phyloP scores from a whole-genome alignment of 352 stramenopile genomes.

The Peronospora destructor region DNA sequence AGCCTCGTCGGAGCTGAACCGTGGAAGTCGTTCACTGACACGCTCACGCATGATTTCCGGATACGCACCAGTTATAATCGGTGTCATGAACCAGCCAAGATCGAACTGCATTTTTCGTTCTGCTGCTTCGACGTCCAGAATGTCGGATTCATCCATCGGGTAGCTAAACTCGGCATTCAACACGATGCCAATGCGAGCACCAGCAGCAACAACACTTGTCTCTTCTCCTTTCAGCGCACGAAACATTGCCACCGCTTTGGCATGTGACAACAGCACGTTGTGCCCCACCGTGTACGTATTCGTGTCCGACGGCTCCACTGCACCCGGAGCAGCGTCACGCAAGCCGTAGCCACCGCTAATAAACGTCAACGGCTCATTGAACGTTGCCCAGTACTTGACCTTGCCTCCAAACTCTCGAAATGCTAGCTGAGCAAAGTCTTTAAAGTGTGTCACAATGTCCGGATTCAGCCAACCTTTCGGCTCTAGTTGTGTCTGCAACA shows the following conservation, averaged over 20 bases:
- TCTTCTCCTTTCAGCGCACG: constrained; percentile 49
- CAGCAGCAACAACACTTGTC: constrained; percentile 14
- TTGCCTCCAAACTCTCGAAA: constrained; percentile 89
- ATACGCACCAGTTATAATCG: constrained; percentile 89
- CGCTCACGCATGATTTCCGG: constrained; percentile 84
- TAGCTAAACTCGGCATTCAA: constrained; percentile 76
- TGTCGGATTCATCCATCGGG: constrained; percentile 60
- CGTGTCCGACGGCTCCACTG: constrained; percentile 27
- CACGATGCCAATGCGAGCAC: constrained; percentile 89
- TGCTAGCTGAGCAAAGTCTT: constrained; percentile 84
- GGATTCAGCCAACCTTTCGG: constrained; percentile 63
- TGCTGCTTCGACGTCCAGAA: constrained; percentile 49
- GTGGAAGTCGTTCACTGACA: constrained; percentile 68
- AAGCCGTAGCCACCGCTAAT: constrained; percentile 82
- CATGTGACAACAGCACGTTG: constrained; percentile 89
- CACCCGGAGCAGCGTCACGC: constrained; percentile 36
- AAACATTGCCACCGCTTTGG: constrained; percentile 78
- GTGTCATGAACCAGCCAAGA: constrained; percentile 90
- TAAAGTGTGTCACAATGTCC: constrained; percentile 62
- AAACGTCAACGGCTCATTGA: constrained; percentile 92
- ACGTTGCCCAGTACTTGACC: constrained; percentile 92
- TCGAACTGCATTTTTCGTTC: constrained; percentile 85
- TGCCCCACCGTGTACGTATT: constrained; percentile 68
- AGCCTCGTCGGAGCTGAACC: constrained; percentile 77
- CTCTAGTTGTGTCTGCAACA: constrained; percentile 67